phyloP scores from a whole-genome alignment of 129 eudicot species.

The Chrysanthemum lavandulifolium region DNA sequence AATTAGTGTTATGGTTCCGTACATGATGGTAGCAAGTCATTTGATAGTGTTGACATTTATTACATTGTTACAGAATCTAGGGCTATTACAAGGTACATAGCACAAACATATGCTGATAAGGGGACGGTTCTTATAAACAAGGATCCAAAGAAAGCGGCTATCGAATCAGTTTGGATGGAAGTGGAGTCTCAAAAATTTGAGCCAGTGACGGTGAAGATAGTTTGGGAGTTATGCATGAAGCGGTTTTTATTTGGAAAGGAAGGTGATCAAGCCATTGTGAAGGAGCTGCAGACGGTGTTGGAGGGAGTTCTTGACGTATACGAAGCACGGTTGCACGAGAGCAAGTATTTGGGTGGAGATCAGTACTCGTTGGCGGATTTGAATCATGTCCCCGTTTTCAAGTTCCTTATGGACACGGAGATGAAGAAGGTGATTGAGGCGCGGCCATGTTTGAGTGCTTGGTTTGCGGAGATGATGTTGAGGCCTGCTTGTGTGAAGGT shows the following conservation, averaged over 20 bases:
- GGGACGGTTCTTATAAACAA: constrained; percentile 41
- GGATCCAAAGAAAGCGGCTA: constrained; percentile 48
- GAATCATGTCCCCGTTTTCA: constrained; percentile 43
- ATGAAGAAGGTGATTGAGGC: constrained; percentile 36
- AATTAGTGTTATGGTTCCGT: too few species aligned
- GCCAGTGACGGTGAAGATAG: constrained; percentile 30
- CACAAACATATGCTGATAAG: constrained; percentile 33
- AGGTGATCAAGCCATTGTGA: constrained; percentile 29
- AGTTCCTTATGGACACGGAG: constrained; percentile 41
- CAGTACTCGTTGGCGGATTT: constrained; percentile 53
- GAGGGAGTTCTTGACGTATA: constrained; percentile 56
- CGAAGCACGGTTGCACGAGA: constrained; percentile 49
- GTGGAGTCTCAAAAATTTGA: constrained; percentile 57
- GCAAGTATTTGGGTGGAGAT: constrained; percentile 63
- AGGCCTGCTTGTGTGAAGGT: constrained; percentile 72
- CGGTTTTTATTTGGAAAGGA: constrained; percentile 24
- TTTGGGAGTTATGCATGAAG: constrained; percentile 48
- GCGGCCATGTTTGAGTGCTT: constrained; percentile 45
- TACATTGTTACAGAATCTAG: constrained; percentile 59
- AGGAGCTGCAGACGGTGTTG: constrained; percentile 30
- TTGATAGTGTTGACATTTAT: background rate
- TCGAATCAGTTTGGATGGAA: constrained; percentile 43
- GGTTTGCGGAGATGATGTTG: constrained; percentile 42
- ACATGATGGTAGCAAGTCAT: too few species aligned
- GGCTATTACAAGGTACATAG: constrained; percentile 52